Conservation (phyloP, 2,329 filamentous ascomycete species). For the Aureobasidium sp. region DNA sequence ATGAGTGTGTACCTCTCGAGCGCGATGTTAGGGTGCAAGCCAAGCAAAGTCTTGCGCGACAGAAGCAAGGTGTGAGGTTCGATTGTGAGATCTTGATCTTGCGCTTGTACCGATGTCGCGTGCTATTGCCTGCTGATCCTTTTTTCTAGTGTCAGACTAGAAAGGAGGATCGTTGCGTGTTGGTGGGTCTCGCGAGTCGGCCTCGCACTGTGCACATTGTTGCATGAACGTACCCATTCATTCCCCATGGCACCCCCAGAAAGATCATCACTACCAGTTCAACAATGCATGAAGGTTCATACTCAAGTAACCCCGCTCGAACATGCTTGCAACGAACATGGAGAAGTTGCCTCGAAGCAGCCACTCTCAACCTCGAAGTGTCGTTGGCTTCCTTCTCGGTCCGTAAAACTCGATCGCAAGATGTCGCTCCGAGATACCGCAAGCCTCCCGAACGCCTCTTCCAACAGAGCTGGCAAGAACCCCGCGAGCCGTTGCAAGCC, state of each 20-base stretch:
- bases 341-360: neutral
- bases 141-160: slow-evolving; percentile 3
- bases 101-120: neutral
- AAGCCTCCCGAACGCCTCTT: slow-evolving; percentile 1
- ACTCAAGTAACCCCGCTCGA: neutral
- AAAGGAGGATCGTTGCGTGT: neutral
- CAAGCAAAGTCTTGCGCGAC: neutral
- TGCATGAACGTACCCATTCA: neutral
- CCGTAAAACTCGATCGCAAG: neutral
- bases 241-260: slow-evolving; percentile 4
- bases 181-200: neutral
- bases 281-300: neutral
- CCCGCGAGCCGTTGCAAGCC: neutral
- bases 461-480: neutral
- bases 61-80: neutral
- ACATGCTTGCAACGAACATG: neutral
- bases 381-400: neutral
- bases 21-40: neutral
- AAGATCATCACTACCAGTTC: neutral
- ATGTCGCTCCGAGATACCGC: neutral
- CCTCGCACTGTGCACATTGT: neutral
- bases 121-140: neutral
- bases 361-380: neutral
- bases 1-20: neutral
- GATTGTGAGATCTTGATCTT: neutral